These are phyloP conservation scores for Claviceps cyperi DNA, from an alignment of 2,329 filamentous ascomycete genomes.

Conservation along the genomic window DNA sequence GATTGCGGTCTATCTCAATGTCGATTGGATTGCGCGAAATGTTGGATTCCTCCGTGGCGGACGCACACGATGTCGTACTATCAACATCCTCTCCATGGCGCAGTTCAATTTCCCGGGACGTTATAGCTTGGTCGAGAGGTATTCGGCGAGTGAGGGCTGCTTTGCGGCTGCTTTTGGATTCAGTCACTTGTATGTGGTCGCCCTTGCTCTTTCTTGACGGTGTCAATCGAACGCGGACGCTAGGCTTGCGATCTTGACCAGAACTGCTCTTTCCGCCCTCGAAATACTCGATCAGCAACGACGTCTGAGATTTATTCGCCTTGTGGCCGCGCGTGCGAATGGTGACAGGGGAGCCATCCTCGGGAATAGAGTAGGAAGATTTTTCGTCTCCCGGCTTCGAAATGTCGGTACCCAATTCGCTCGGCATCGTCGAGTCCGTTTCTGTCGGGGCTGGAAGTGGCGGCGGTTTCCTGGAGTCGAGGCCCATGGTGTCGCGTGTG, in stretches of 20 bases:
- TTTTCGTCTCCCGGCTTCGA: conserved; percentile 54
- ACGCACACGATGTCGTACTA: conserved; percentile 61
- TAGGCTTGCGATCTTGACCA: conserved; percentile 56
- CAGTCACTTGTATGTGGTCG: conserved; percentile 78
- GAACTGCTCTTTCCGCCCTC: conserved; percentile 56
- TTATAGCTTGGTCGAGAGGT: conserved; percentile 29
- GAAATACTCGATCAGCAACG: conserved; percentile 87
- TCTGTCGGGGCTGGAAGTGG: conserved; percentile 70
- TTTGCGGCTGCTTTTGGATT: conserved; percentile 59
- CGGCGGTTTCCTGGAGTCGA: conserved; percentile 41
- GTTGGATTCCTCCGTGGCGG: conserved; percentile 66
- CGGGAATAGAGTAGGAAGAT: conserved; percentile 66
- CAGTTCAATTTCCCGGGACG: conserved; percentile 28
- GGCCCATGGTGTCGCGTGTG: conserved; percentile 33
- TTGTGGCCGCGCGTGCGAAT: conserved; percentile 62
- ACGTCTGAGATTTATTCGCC: conserved; percentile 62
- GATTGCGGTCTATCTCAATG: conserved; percentile 64
- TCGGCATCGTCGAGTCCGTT: conserved; percentile 49
- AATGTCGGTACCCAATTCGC: conserved; percentile 48
- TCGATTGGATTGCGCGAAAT: conserved; percentile 67
- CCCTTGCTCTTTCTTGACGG: conserved; percentile 56
- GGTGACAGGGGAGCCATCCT: conserved; percentile 82
- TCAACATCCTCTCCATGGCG: conserved; percentile 44
- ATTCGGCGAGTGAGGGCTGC: conserved; percentile 42
- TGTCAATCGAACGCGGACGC: conserved; percentile 65